Evolutionary conservation across 2,329 filamentous ascomycete species (phyloP), one percentile per base, ranked within the genome.

Genomic region (Apiospora marii): DNA sequence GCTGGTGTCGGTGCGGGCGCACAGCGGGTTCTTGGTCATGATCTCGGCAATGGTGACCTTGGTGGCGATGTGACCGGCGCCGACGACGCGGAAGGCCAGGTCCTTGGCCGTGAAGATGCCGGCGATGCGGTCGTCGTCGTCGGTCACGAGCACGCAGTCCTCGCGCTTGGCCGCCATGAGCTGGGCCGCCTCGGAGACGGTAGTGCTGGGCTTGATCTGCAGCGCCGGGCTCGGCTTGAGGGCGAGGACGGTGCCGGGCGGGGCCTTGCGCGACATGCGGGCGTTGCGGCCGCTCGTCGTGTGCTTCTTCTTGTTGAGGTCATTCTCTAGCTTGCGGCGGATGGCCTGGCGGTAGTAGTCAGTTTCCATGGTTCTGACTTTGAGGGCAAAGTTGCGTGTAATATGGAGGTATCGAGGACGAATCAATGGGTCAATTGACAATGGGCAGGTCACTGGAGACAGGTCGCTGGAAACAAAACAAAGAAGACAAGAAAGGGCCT

Each of bases 31-130:
- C 88, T 98, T 98, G 81, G 96, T 99, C 96, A 99, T 99, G 83
- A 99, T 99, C 81, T 98, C 95, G 77, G 95, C 93, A 81, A 99
- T 98, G 30, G 94, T 97, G 78, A 98, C 91, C 81, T 92, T 94
- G 82, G 91, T 92, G 44, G 96, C 93, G 86, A 98, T 97, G 79
- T 95, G 89, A 41, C 96, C 96, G 72, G 92, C 91, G 72, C 96
- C 96, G 37, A 99, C 96, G 14, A 99, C 96, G 73, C 96, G 92
- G 87, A 98, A 99, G 24, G 96, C 96, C 81, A 99, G 88, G 87
- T 99, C 96, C 87, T 99, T 99, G 77, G 96, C 96, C 0, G 96
- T 99, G 83, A 99, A 99, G 82, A 99, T 99, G 85, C 96, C 96
- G 64, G 96, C 94, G 84, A 99, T 99, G 67, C 96, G 91, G 80